phyloP scores from a whole-genome alignment of 208 protist species.

The Lotmaria passim region DNA sequence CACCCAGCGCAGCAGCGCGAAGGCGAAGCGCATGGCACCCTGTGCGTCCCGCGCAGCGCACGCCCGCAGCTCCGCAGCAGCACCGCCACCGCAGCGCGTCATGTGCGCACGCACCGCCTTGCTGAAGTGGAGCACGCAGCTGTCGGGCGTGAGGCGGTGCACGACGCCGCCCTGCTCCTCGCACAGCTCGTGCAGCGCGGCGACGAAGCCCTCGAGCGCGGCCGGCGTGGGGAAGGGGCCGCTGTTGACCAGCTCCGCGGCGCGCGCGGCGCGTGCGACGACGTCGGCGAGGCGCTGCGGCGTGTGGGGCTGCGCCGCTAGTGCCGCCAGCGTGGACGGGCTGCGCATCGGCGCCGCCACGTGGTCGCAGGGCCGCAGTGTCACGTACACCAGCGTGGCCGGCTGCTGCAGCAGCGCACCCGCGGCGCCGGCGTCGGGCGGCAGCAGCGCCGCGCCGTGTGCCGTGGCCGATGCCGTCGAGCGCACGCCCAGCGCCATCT shows the following conservation, averaged over 20 bases:
- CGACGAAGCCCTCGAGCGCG: conserved; percentile 1
- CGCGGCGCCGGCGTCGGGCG: neutral
- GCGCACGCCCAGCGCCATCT: neutral
- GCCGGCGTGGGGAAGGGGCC: conserved; percentile 13
- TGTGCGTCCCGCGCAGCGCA: conserved; percentile 18
- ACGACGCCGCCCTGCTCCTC: neutral
- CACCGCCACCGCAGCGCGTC: neutral
- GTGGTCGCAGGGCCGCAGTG: neutral
- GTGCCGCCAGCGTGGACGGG: neutral
- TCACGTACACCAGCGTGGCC: neutral
- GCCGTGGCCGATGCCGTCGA: no score
- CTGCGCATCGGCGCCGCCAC: neutral
- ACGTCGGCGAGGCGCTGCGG: conserved; percentile 1
- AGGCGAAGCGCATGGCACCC: conserved; percentile 22
- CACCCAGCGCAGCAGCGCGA: conserved; percentile 22
- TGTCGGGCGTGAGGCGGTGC: neutral
- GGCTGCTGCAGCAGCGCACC: neutral
- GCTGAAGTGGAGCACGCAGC: neutral
- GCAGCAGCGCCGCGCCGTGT: no score
- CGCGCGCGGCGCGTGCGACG: neutral
- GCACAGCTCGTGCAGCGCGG: conserved; percentile 1
- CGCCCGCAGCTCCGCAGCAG: neutral
- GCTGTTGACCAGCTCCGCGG: conserved; percentile 6
- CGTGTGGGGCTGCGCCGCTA: neutral
- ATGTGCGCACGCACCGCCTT: conserved; percentile 14